A percentile compares a stretch with the other conserved stretches of the same genome.
These are phyloP conservation scores for Blastobotrys mokoenaii DNA, from an alignment of 805 yeast genomes.

Conservation along the genomic window DNA sequence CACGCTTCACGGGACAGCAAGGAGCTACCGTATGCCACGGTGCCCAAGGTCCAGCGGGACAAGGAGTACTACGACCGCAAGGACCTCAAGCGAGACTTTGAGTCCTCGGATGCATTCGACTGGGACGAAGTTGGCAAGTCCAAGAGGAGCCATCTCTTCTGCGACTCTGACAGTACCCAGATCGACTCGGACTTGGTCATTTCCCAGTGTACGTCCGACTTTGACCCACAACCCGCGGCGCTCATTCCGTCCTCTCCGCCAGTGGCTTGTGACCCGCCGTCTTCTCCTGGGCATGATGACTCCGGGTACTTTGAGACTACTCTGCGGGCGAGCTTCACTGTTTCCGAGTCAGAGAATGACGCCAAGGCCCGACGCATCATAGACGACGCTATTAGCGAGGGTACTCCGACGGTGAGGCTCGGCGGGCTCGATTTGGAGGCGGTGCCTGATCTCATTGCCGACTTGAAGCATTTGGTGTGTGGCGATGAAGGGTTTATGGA, in stretches of 20 bases:
- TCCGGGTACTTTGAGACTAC: too few species aligned
- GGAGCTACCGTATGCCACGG: slow-evolving; percentile 3
- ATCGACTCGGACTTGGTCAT: too few species aligned
- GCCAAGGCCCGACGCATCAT: slow-evolving; percentile 7
- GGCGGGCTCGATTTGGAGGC: slow-evolving; percentile 18
- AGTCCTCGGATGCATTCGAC: not conserved
- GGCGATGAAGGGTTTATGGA: slow-evolving; percentile 15
- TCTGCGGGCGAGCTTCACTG: too few species aligned
- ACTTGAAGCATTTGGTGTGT: slow-evolving; percentile 24
- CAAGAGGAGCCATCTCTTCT: too few species aligned
- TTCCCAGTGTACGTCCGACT: too few species aligned
- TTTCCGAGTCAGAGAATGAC: too few species aligned
- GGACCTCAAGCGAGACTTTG: not conserved
- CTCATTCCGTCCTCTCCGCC: too few species aligned
- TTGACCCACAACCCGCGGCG: too few species aligned
- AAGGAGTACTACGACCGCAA: not conserved
- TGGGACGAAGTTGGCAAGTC: too few species aligned
- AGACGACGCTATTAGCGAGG: slow-evolving; percentile 14
- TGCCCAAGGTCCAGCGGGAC: not conserved
- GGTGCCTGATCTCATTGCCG: slow-evolving; percentile 30
- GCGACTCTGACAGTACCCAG: too few species aligned
- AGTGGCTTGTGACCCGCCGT: too few species aligned
- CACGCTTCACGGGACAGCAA: not conserved
- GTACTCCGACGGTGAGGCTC: slow-evolving; percentile 13
- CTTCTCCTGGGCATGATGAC: too few species aligned